Conservation (phyloP, 2,329 filamentous ascomycete species). For the Colletotrichum tropicale region DNA sequence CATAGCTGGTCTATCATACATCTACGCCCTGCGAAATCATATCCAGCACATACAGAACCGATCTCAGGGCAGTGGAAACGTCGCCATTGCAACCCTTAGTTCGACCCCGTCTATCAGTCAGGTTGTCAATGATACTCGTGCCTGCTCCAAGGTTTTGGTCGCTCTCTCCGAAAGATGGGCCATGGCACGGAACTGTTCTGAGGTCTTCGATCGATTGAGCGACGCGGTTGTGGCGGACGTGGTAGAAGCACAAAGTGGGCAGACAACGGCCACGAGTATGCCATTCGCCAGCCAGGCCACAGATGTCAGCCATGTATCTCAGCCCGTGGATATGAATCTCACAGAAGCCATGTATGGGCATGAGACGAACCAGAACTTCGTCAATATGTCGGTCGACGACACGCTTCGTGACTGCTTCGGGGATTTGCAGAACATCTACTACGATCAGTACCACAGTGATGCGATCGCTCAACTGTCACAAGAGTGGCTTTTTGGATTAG, state of each 20-base stretch:
- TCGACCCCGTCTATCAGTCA: conserved; percentile 42
- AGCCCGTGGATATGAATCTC: neutral
- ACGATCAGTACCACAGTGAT: conserved; percentile 26
- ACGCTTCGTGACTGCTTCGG: conserved; percentile 43
- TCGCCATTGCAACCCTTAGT: conserved; percentile 25
- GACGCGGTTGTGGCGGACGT: conserved; percentile 46
- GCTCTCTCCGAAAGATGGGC: conserved; percentile 48
- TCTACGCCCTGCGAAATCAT: conserved; percentile 45
- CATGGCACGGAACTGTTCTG: conserved; percentile 40
- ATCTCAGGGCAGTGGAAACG: neutral
- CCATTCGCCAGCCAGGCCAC: neutral
- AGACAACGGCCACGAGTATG: neutral
- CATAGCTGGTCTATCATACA: conserved; percentile 47
- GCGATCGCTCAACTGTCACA: conserved; percentile 26
- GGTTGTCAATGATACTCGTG: conserved; percentile 44
- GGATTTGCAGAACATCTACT: conserved; percentile 25
- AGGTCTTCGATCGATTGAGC: conserved; percentile 46
- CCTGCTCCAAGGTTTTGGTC: conserved; percentile 48
- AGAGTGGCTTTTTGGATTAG: conserved; percentile 25
- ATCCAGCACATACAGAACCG: conserved; percentile 33
- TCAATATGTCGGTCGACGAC: conserved; percentile 38
- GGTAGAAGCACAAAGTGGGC: conserved; percentile 30
- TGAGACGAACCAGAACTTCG: neutral
- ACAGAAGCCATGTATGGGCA: neutral
- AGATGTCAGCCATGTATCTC: neutral